Evolutionary conservation across 1,284 basidiomycete species (phyloP).

Genomic region (Leucoagaricus sp.): DNA sequence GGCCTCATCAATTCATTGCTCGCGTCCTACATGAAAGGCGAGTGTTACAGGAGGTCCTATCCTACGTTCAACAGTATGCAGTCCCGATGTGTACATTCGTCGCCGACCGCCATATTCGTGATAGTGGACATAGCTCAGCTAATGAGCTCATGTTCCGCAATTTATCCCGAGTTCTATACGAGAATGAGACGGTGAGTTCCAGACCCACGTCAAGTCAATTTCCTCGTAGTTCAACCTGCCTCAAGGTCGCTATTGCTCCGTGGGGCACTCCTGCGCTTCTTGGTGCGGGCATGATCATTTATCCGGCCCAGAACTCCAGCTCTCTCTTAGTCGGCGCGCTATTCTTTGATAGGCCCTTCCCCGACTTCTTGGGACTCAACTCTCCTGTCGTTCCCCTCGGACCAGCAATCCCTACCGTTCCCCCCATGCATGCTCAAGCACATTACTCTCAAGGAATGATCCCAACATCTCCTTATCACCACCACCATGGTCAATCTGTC

Average conservation of each 20-base stretch:
- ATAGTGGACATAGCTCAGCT: slow-evolving; percentile 44
- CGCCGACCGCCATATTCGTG: slow-evolving; percentile 52
- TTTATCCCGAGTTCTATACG: slow-evolving; percentile 50
- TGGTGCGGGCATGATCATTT: slow-evolving; percentile 59
- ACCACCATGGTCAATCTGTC: slow-evolving; percentile 28
- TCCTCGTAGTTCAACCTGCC: slow-evolving; percentile 13
- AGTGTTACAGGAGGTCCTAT: slow-evolving; percentile 47
- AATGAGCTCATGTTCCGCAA: slow-evolving; percentile 57
- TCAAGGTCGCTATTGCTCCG: slow-evolving; percentile 55
- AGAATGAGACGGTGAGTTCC: slow-evolving; percentile 51
- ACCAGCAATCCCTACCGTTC: slow-evolving; percentile 29
- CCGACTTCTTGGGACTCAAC: slow-evolving; percentile 44
- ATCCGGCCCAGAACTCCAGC: slow-evolving; percentile 55
- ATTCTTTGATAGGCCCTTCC: slow-evolving; percentile 52
- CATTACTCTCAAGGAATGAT: slow-evolving; percentile 30
- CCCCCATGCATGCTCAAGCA: slow-evolving; percentile 29
- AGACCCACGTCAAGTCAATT: slow-evolving; percentile 10
- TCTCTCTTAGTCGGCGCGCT: slow-evolving; percentile 59
- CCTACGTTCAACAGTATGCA: slow-evolving; percentile 46
- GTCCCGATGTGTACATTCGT: slow-evolving; percentile 64
- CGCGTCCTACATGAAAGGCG: slow-evolving; percentile 44
- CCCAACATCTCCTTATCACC: slow-evolving; percentile 28
- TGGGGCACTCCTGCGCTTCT: slow-evolving; percentile 50
- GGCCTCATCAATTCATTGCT: slow-evolving; percentile 54
- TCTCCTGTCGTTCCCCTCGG: slow-evolving; percentile 25